phyloP scores from a whole-genome alignment of 305 asterid species.

The Rubia balearica region DNA sequence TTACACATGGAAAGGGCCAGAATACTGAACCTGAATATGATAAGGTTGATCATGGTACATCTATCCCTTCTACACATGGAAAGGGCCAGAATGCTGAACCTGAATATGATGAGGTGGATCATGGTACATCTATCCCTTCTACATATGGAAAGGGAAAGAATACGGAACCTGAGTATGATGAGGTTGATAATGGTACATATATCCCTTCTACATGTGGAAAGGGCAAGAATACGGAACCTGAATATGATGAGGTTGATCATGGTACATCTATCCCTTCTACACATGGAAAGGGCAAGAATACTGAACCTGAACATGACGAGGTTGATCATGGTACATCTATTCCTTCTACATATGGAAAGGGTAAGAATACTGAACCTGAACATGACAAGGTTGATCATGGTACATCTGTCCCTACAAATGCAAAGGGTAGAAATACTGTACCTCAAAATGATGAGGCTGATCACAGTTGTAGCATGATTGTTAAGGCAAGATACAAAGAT shows the following conservation, averaged over 20 bases:
- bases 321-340: background rate
- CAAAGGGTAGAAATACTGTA: background rate
- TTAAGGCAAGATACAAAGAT: background rate
- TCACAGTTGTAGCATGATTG: background rate
- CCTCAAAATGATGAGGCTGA: background rate
- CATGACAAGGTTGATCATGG: background rate
- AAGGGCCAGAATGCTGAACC: no score
- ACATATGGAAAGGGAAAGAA: no score
- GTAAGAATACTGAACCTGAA: background rate
- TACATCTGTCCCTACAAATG: no score
- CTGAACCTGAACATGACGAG: background rate
- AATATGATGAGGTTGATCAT: no score
- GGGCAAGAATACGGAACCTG: no score
- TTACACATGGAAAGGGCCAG: background rate
- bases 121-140: no score
- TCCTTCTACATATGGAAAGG: background rate
- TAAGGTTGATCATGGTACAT: background rate
- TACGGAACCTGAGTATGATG: no score
- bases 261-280: no score
- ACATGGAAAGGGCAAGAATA: no score
- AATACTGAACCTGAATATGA: background rate
- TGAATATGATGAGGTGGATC: no score
- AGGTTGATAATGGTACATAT: no score
- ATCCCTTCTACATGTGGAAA: no score
- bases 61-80: background rate